Conservation (phyloP, 2,329 filamentous ascomycete species). For the Chaetomiaceae sp. region DNA sequence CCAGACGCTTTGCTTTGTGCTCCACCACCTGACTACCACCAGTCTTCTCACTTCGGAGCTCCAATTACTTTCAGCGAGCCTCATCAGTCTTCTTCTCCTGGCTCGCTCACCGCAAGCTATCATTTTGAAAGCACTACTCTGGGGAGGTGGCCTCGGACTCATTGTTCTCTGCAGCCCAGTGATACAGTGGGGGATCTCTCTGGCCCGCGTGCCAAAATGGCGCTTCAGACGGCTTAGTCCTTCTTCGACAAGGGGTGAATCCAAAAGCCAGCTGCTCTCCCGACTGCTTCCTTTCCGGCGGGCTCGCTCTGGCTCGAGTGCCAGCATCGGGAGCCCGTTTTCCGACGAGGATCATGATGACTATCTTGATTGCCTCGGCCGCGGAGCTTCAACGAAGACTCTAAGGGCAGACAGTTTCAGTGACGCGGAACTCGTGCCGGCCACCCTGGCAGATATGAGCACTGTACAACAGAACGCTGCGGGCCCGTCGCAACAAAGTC, state of each 20-base stretch:
- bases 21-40: constrained; percentile 80
- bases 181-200: constrained; percentile 74
- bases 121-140: constrained; percentile 80
- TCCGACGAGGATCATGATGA: constrained; percentile 30
- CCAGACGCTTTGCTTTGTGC: constrained; percentile 64
- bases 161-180: constrained; percentile 69
- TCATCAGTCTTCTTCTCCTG: constrained; percentile 77
- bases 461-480: constrained; percentile 9
- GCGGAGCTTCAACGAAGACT: not conserved
- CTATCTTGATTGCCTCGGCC: constrained; percentile 3
- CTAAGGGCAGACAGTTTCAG: constrained; percentile 12
- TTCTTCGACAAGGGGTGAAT: constrained; percentile 36
- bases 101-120: constrained; percentile 75
- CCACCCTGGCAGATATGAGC: not conserved
- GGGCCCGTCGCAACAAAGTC: constrained; percentile 8
- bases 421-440: constrained; percentile 13
- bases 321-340: constrained; percentile 29
- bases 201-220: constrained; percentile 89
- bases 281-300: constrained; percentile 29
- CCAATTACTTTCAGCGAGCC: constrained; percentile 74
- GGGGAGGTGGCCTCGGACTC: constrained; percentile 73
- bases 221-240: constrained; percentile 62
- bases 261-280: constrained; percentile 45
- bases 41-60: constrained; percentile 84
- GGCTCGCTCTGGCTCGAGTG: constrained; percentile 29